These are phyloP conservation scores for Myriosclerotinia duriaeana DNA, from an alignment of 2,329 filamentous ascomycete genomes.

Conservation along the genomic window DNA sequence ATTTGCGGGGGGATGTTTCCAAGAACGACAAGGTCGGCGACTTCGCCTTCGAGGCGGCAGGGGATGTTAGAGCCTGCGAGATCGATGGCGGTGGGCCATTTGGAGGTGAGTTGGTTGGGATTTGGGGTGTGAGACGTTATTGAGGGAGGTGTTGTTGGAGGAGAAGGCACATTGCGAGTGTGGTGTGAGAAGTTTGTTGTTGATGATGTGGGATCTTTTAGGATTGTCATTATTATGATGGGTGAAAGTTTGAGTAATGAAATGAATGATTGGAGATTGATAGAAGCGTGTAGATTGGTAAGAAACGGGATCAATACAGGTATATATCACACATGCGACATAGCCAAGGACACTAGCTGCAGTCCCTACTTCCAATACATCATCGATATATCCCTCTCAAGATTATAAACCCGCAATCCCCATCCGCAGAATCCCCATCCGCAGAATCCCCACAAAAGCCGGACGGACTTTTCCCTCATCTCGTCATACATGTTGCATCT, in stretches of 20 bases:
- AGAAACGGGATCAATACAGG: neutral
- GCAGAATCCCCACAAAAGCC: neutral
- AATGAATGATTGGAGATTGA: neutral
- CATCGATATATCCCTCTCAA: neutral
- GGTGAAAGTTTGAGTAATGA: no score
- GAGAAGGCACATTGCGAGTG: neutral
- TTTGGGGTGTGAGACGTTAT: no score
- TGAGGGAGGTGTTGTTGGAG: neutral
- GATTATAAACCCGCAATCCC: neutral
- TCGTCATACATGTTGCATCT: neutral
- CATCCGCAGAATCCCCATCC: neutral
- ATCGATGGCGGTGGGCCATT: neutral
- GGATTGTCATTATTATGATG: neutral
- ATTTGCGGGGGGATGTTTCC: slow-evolving; percentile 45
- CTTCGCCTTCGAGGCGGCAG: slow-evolving; percentile 40
- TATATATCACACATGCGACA: neutral
- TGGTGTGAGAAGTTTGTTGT: neutral
- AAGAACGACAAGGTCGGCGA: slow-evolving; percentile 42
- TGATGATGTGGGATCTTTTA: neutral
- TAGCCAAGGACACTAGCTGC: neutral
- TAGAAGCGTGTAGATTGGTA: neutral
- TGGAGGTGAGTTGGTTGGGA: neutral
- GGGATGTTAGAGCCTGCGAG: slow-evolving; percentile 5
- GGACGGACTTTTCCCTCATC: neutral
- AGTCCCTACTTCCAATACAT: neutral